A percentile compares a stretch with the other conserved stretches of the same genome.
Evolutionary conservation across 192 early-diverging fungal species (phyloP).

Genomic region (Geranomyces michiganensis): DNA sequence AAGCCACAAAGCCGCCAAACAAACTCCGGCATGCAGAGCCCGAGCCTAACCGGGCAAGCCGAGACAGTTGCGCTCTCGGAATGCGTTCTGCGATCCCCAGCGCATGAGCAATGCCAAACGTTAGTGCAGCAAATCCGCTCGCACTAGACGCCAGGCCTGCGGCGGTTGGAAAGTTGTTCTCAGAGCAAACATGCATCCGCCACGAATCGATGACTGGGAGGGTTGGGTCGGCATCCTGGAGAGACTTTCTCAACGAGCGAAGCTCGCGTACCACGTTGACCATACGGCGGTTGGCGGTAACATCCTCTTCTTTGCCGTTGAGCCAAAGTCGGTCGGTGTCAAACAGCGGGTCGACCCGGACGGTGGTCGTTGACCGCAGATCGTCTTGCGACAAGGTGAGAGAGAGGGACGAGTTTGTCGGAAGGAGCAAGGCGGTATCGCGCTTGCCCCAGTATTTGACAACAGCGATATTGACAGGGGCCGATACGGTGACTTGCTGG

Average conservation of each 20-base stretch:
- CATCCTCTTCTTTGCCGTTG: slow-evolving; percentile 88
- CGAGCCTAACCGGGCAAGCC: slow-evolving; percentile 90
- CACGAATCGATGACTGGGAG: slow-evolving; percentile 63
- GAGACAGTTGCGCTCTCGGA: slow-evolving; percentile 72
- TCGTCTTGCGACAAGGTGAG: slow-evolving; percentile 96
- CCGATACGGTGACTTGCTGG: slow-evolving; percentile 78
- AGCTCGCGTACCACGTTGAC: slow-evolving; percentile 80
- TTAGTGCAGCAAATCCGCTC: slow-evolving; percentile 92
- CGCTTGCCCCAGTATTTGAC: slow-evolving; percentile 99
- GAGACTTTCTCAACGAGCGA: slow-evolving; percentile 67
- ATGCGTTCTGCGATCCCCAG: slow-evolving; percentile 59
- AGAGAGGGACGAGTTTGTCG: slow-evolving; percentile 97
- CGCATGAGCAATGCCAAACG: slow-evolving; percentile 75
- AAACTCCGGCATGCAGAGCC: slow-evolving; percentile 97
- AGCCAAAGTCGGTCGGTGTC: slow-evolving; percentile 87
- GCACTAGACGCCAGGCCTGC: slow-evolving; percentile 98
- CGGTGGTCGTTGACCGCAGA: slow-evolving; percentile 92
- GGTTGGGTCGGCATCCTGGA: slow-evolving; percentile 56
- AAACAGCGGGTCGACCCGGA: slow-evolving; percentile 63
- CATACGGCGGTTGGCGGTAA: slow-evolving; percentile 79
- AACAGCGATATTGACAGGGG: slow-evolving; percentile 99
- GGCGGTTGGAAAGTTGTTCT: slow-evolving; percentile 99
- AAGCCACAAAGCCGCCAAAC: slow-evolving; percentile 98
- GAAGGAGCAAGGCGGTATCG: slow-evolving; percentile 84
- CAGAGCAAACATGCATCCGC: slow-evolving; percentile 87